phyloP scores from a whole-genome alignment of 495 filamentous ascomycete genomes.

The Aspergillus hancockii region DNA sequence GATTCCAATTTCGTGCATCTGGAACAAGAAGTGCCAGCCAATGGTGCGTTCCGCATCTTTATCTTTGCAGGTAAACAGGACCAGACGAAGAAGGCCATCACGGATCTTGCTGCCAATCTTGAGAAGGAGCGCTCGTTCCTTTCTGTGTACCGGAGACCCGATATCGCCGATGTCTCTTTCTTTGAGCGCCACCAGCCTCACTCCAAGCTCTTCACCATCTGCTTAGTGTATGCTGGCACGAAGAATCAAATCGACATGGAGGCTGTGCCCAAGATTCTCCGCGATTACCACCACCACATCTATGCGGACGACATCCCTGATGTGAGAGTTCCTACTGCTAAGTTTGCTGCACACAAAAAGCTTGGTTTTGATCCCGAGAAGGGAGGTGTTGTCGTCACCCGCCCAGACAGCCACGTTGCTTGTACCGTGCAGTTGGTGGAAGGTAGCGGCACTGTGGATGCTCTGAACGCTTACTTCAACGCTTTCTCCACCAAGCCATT shows the following conservation, averaged over 20 bases:
- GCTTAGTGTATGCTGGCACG: conserved; percentile 66
- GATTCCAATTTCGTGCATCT: conserved; percentile 85
- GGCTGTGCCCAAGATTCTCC: conserved; percentile 65
- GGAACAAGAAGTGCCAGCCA: conserved; percentile 84
- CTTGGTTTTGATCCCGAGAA: conserved; percentile 74
- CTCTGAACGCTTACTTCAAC: conserved; percentile 80
- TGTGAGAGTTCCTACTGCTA: conserved; percentile 63
- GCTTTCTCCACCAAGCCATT: conserved; percentile 56
- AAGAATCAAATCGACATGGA: conserved; percentile 66
- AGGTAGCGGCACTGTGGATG: conserved; percentile 76
- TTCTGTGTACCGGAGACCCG: conserved; percentile 58
- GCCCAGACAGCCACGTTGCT: conserved; percentile 85
- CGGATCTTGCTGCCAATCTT: conserved; percentile 66
- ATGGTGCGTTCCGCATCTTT: conserved; percentile 85
- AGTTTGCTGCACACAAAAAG: conserved; percentile 79
- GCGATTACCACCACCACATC: conserved; percentile 76
- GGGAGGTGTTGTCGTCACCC: conserved; percentile 77
- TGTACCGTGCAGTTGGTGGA: conserved; percentile 71
- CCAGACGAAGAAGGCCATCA: conserved; percentile 59
- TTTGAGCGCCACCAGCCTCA: conserved; percentile 84
- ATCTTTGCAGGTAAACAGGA: conserved; percentile 74
- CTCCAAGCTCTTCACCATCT: conserved; percentile 75
- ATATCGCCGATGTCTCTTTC: conserved; percentile 65
- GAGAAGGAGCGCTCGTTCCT: conserved; percentile 69
- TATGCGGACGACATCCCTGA: conserved; percentile 87